A percentile compares a stretch with the other conserved stretches of the same genome.
Evolutionary conservation across 495 filamentous ascomycete species (phyloP).

Genomic region (Talaromyces liani): DNA sequence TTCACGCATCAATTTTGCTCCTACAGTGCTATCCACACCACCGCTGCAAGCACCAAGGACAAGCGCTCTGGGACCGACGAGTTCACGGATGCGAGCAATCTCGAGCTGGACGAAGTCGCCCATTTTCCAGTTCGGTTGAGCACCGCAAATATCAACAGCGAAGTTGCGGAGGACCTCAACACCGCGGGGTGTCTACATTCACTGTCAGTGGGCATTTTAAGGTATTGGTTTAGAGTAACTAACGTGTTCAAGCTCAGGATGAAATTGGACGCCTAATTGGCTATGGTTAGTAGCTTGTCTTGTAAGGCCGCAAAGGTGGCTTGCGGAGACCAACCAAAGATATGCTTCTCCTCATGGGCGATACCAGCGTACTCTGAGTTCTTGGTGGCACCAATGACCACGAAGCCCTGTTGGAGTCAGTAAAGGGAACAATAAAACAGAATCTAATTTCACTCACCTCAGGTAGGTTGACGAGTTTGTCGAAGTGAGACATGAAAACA

Average conservation of each 20-base stretch:
- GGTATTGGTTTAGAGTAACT: background rate
- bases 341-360: constrained; percentile 60
- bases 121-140: constrained; percentile 75
- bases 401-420: constrained; percentile 59
- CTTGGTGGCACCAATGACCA: constrained; percentile 60
- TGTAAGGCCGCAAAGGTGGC: background rate
- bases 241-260: constrained; percentile 24
- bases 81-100: constrained; percentile 62
- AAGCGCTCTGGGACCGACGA: constrained; percentile 73
- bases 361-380: constrained; percentile 80
- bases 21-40: constrained; percentile 87
- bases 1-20: constrained; percentile 74
- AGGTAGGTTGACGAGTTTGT: constrained; percentile 22
- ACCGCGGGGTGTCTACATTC: constrained; percentile 17
- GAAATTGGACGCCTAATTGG: constrained; percentile 29
- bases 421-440: background rate
- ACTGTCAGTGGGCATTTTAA: constrained; percentile 4
- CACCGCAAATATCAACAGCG: constrained; percentile 69
- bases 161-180: constrained; percentile 54
- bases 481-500: constrained; percentile 22
- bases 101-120: constrained; percentile 69
- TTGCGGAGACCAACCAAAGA: constrained; percentile 26
- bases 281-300: constrained; percentile 8
- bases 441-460: constrained; percentile 10
- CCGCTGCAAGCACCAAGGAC: constrained; percentile 83